Evolutionary conservation across 2,329 filamentous ascomycete species (phyloP), one percentile per base, ranked within the genome.

Genomic region (Colletotrichum agaves): DNA sequence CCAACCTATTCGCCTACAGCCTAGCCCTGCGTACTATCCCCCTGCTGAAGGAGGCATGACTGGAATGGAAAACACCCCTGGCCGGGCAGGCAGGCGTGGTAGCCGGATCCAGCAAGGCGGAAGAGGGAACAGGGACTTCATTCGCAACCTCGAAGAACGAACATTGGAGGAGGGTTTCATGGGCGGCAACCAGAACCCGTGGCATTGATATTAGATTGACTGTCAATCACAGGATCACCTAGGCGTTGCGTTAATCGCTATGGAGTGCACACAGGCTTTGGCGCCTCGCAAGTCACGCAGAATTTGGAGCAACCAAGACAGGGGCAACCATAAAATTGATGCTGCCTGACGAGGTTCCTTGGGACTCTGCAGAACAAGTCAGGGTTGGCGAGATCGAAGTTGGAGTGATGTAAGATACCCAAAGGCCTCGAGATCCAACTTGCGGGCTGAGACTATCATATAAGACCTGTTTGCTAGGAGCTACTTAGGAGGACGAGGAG

Each of bases 11-110:
- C 89, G 96, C 56, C 81, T 98, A 63, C 96, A 99, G 77, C 96
- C 96, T 2, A 98, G 94, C 73, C 96, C 96, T 5, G 96, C 96
- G 2, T 99, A 99, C 79, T 99, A 98, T 74, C 96, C 96, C 19
- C 93, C 95, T 2, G 90, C 92, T 6, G 95, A 98, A 71, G 62
- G 66, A 8, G 93, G 93, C 10, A 90, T 93, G 73, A 86, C 88
- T 19, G 81, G 84, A 8, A 88, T 92, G 69, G 86, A 90, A 55
- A 87, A 86, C 66, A 83, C 88, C 23, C 75, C 84, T 52, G 78
- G 82, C 62, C 78, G 87, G 81, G 79, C 91, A 33, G 88, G 92
- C 46, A 88, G 94, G 74, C 87, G 94, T 77, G 91, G 92, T 49
- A 95, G 93, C 76, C 87, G 94, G 63, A 86, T 87, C 50, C 87